Conservation (phyloP, 169 alveolate species). For the Eimeria sp. region DNA sequence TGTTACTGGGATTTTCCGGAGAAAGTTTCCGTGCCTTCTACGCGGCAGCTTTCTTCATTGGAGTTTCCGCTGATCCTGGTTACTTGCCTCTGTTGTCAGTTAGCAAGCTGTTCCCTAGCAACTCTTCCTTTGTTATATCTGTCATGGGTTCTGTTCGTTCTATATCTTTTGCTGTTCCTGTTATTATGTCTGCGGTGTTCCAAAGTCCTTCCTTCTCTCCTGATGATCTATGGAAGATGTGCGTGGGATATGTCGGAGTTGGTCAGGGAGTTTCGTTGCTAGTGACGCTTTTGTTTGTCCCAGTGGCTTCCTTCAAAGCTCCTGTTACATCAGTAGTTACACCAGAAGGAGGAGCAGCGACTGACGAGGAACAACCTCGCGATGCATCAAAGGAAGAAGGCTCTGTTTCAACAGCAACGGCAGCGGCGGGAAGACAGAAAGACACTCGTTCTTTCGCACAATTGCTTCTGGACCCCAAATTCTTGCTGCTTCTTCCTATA, state of each 20-base stretch:
- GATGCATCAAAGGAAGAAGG: constrained; percentile 17
- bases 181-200: constrained; percentile 59
- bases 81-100: constrained; percentile 79
- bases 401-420: constrained; percentile 24
- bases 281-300: constrained; percentile 48
- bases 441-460: constrained; percentile 28
- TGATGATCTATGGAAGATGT: constrained; percentile 55
- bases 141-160: constrained; percentile 82
- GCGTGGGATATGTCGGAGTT: constrained; percentile 70
- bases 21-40: constrained; percentile 61
- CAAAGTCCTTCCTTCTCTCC: neutral
- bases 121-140: constrained; percentile 71
- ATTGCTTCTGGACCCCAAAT: constrained; percentile 24
- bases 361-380: neutral
- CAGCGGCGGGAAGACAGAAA: neutral
- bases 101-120: constrained; percentile 66
- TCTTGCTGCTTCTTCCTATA: constrained; percentile 63
- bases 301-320: constrained; percentile 39
- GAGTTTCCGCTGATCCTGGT: constrained; percentile 81
- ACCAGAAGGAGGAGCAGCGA: constrained; percentile 12
- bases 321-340: neutral
- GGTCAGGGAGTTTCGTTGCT: constrained; percentile 68
- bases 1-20: constrained; percentile 43
- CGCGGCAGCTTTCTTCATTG: constrained; percentile 78
- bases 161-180: constrained; percentile 80